phyloP scores from a whole-genome alignment of 305 asterid genomes.

The Rubia occidens region DNA sequence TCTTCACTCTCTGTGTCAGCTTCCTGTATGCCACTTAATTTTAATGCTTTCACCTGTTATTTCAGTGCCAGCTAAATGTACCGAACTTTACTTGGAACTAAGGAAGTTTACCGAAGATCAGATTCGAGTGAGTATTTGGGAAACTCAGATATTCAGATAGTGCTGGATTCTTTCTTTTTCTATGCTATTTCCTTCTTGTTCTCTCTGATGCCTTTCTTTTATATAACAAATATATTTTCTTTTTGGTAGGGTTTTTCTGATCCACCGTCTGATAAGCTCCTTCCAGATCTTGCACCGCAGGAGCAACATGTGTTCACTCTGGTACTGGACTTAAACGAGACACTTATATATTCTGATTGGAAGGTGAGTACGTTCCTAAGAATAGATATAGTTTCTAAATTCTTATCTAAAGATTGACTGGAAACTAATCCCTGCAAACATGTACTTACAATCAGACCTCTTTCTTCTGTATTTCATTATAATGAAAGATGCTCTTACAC shows the following conservation, averaged over 20 bases:
- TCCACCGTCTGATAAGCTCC: constrained; percentile 82
- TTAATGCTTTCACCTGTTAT: neutral
- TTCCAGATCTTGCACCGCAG: constrained; percentile 77
- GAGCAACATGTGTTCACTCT: constrained; percentile 78
- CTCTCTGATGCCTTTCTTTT: constrained; percentile 9
- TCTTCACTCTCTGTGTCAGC: no score
- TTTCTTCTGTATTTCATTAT: neutral
- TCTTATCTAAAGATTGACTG: neutral
- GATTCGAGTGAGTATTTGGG: constrained; percentile 43
- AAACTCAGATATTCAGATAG: neutral
- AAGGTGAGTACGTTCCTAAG: constrained; percentile 34
- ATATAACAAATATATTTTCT: constrained; percentile 8
- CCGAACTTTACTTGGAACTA: neutral
- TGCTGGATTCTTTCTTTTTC: neutral
- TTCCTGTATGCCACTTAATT: neutral
- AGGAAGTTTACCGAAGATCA: constrained; percentile 71
- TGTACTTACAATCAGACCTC: neutral
- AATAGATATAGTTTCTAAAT: neutral
- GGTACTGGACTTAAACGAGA: constrained; percentile 82
- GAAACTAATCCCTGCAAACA: neutral
- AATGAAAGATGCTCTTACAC: constrained; percentile 1
- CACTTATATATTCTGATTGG: constrained; percentile 77
- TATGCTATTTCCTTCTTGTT: neutral
- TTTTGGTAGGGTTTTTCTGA: constrained; percentile 62
- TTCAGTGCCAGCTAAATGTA: neutral